These are phyloP conservation scores for Diaporthe capsici DNA, from an alignment of 2,329 filamentous ascomycete species.

Conservation along the genomic window DNA sequence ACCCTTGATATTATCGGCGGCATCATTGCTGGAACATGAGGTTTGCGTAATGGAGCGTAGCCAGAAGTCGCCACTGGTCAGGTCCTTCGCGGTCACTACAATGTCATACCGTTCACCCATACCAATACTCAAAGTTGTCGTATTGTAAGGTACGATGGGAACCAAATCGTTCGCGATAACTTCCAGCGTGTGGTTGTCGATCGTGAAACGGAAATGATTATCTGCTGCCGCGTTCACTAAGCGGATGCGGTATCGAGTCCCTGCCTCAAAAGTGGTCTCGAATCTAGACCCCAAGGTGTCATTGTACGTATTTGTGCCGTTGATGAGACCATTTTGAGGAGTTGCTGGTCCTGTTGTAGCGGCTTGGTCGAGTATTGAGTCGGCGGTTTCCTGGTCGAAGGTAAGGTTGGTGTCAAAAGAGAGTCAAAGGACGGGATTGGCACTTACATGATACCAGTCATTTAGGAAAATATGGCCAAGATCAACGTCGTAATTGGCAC, in stretches of 20 bases:
- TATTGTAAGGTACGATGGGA: conserved; percentile 62
- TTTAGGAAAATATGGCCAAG: conserved; percentile 69
- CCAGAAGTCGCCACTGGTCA: conserved; percentile 58
- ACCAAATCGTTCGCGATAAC: conserved; percentile 65
- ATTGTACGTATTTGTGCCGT: conserved; percentile 57
- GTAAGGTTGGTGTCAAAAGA: background rate
- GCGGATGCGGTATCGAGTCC: conserved; percentile 55
- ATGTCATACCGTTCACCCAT: conserved; percentile 65
- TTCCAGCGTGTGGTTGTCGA: conserved; percentile 62
- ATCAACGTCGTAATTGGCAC: conserved; percentile 73
- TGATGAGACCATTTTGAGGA: conserved; percentile 61
- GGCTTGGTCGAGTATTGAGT: conserved; percentile 51
- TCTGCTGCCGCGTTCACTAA: conserved; percentile 34
- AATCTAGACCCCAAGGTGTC: conserved; percentile 53
- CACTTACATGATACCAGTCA: conserved; percentile 60
- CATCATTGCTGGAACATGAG: conserved; percentile 57
- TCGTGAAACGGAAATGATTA: conserved; percentile 47
- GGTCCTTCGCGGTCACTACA: conserved; percentile 55
- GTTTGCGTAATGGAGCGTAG: conserved; percentile 60
- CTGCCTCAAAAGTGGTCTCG: conserved; percentile 55
- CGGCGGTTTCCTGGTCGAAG: conserved; percentile 57
- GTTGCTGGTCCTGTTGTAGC: conserved; percentile 51
- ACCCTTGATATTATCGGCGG: conserved; percentile 60
- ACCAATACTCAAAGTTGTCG: conserved; percentile 60
- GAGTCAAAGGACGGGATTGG: too few relatives aligned